Base-by-base conservation (phyloP, 805 yeast species). In the Saccharomyces eubayanus region DNA sequence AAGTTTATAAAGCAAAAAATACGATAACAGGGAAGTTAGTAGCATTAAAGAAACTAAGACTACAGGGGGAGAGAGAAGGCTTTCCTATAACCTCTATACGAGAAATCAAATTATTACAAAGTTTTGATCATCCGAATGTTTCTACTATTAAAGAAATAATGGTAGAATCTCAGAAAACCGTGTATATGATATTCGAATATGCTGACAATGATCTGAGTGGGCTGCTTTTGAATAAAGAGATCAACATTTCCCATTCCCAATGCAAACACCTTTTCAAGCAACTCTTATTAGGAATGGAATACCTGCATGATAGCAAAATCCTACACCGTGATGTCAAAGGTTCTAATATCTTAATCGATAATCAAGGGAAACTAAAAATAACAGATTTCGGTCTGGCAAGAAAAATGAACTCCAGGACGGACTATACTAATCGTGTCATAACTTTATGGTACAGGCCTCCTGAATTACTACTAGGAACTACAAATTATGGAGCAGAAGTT, bases 401-500 rank as follows among this genome's bases (percentile, higher is more conserved):
- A 61, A 81, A 80, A 51, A 84, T 87, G 88, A 84, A 82, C 62
- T 74, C 77, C 27, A 87, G 88, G 3, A 59, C 59, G 30, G 94
- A 90, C 62, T 92, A 92, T 70, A 92, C 99, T 1, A 94, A 94
- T 67, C 74, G 99, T 53, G 98, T 94, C 45, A 94, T 94, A 52
- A 94, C 99, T 0, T 74, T 94, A 41, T 94, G 99, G 99, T 92
- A 94, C 68, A 79, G 99, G 55, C 99, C 99, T 1, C 98, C 98
- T 0, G 99, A 92, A 68, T 76, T 94, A 31, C 73, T 94, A 41
- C 70, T 94, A 54, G 99, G 99, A 0, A 83, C 96, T 0, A 91
- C 98, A 0, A 84, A 83, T 55, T 94, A 94, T 70, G 94, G 91
- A 0, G 73, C 89, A 45, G 96, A 88, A 62, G 94, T 94, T 9